These are phyloP conservation scores for Sedum album DNA, from an alignment of 164 flowering plant species.

Conservation along the genomic window DNA sequence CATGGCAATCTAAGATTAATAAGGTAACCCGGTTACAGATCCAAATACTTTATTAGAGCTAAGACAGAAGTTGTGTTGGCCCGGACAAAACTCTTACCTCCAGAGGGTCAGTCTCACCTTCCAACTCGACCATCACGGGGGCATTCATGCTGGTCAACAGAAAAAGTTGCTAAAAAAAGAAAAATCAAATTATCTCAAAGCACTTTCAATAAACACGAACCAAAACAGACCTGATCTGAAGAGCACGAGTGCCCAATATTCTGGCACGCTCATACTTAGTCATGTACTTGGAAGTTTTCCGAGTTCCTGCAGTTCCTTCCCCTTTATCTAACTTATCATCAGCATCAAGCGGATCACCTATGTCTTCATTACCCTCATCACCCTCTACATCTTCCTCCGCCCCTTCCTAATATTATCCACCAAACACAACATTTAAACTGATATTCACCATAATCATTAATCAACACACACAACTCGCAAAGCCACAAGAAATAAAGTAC, in stretches of 20 bases:
- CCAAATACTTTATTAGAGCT: background rate
- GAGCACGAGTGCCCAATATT: slow-evolving; percentile 7
- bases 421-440: background rate
- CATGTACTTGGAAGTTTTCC: slow-evolving; percentile 8
- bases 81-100: background rate
- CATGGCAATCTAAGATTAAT: slow-evolving; percentile 65
- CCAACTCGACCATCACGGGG: slow-evolving; percentile 9
- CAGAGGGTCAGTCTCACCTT: slow-evolving; percentile 9
- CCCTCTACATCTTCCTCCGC: slow-evolving; percentile 9
- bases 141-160: slow-evolving; percentile 8
- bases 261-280: slow-evolving; percentile 9
- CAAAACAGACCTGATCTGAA: slow-evolving; percentile 3
- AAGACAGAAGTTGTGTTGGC: background rate
- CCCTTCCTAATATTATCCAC: slow-evolving; percentile 5
- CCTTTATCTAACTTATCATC: slow-evolving; percentile 8
- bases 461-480: background rate
- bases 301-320: background rate
- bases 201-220: background rate
- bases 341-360: slow-evolving; percentile 9
- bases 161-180: background rate
- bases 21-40: background rate
- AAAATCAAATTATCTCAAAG: background rate
- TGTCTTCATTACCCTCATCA: slow-evolving; percentile 1
- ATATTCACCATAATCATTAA: background rate
- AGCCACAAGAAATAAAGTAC: background rate